Conservation (phyloP, 2,329 filamentous ascomycete species). For the Paecilomyces dactylethromorphus region DNA sequence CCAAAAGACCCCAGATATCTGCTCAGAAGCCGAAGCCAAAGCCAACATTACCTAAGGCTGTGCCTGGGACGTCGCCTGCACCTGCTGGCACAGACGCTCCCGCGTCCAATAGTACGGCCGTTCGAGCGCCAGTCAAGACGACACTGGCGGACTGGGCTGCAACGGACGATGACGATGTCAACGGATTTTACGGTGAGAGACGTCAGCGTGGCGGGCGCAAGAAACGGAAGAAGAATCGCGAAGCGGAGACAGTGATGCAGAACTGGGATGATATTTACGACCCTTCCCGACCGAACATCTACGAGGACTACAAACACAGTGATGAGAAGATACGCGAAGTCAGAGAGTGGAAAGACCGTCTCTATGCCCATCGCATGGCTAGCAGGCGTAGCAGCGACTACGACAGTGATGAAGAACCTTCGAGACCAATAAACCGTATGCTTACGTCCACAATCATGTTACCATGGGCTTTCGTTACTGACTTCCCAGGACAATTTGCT, state of each 20-base stretch:
- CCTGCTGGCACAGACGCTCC: constrained; percentile 19
- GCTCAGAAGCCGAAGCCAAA: constrained; percentile 58
- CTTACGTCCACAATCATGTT: constrained; percentile 10
- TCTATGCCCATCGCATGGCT: constrained; percentile 64
- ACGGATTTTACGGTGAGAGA: constrained; percentile 61
- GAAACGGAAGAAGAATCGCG: constrained; percentile 68
- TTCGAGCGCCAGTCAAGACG: constrained; percentile 51
- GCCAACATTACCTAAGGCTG: constrained; percentile 48
- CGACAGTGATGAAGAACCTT: constrained; percentile 45
- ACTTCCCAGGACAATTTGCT: constrained; percentile 35
- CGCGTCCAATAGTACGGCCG: constrained; percentile 21
- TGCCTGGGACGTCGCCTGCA: constrained; percentile 10
- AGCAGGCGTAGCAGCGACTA: constrained; percentile 38
- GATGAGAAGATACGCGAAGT: constrained; percentile 77
- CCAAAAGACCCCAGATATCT: constrained; percentile 66
- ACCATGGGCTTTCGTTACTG: constrained; percentile 7
- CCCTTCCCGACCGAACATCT: constrained; percentile 71
- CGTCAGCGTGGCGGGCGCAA: constrained; percentile 70
- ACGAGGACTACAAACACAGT: constrained; percentile 76
- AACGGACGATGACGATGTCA: constrained; percentile 71
- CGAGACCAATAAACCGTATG: constrained; percentile 42
- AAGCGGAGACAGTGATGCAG: constrained; percentile 49
- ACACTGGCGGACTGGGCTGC: constrained; percentile 76
- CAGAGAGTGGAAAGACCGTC: constrained; percentile 74
- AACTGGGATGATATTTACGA: constrained; percentile 94